A percentile compares a stretch with the other conserved stretches of the same genome.
These are phyloP conservation scores for Globisporangium heterothallicum DNA, from an alignment of 352 stramenopile species.

Conservation along the genomic window DNA sequence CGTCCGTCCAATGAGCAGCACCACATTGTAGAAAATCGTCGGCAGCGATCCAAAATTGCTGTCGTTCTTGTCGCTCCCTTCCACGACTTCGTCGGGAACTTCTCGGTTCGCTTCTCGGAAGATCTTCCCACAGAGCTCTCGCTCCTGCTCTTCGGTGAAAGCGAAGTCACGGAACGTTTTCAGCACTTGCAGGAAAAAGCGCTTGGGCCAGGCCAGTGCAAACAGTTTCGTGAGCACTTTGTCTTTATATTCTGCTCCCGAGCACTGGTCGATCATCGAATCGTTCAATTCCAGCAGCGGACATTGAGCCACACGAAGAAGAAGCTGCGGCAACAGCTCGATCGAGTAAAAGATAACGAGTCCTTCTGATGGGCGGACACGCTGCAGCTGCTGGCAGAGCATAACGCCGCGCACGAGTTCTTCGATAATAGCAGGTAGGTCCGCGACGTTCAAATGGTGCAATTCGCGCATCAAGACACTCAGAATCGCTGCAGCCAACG, in stretches of 20 bases:
- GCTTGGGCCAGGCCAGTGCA: conserved; percentile 28
- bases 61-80: conserved; percentile 6
- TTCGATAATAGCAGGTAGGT: conserved; percentile 22
- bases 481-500: conserved; percentile 15
- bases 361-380: conserved; percentile 12
- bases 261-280: conserved; percentile 16
- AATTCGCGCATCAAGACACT: conserved; percentile 29
- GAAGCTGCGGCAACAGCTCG: conserved; percentile 37
- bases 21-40: conserved; percentile 34
- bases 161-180: conserved; percentile 42
- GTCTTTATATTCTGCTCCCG: conserved; percentile 24
- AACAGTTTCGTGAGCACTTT: conserved; percentile 27
- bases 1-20: conserved; percentile 28
- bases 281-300: conserved; percentile 21
- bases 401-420: conserved; percentile 30
- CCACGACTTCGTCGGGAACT: conserved; percentile 13
- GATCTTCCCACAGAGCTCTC: conserved; percentile 34
- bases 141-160: conserved; percentile 26
- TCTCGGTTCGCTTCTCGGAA: conserved; percentile 30
- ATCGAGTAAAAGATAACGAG: conserved; percentile 33
- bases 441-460: conserved; percentile 23
- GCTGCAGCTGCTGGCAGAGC: conserved; percentile 21
- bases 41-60: conserved; percentile 29
- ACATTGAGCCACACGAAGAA: conserved; percentile 27
- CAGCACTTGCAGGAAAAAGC: conserved; percentile 46